These are phyloP conservation scores for Aspergillus olivimuriae DNA, from an alignment of 495 filamentous ascomycete genomes.

Conservation along the genomic window DNA sequence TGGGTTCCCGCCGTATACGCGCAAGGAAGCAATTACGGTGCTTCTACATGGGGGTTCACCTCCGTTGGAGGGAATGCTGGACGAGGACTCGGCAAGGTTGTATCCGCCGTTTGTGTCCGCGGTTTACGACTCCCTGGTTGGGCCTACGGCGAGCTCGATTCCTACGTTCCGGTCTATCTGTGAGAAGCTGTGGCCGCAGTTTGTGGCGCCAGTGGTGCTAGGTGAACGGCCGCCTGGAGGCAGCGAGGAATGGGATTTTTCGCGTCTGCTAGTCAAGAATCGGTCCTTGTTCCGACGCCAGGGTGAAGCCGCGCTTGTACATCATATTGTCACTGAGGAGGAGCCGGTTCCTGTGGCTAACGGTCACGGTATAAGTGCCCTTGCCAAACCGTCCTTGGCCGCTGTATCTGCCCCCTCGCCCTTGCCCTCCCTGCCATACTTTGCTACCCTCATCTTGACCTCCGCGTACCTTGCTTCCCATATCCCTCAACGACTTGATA, in stretches of 20 bases:
- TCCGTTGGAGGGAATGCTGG: slow-evolving; percentile 20
- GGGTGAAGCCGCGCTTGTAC: slow-evolving; percentile 65
- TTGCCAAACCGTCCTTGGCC: slow-evolving; percentile 17
- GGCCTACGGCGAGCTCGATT: slow-evolving; percentile 41
- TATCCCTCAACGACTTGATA: slow-evolving; percentile 72
- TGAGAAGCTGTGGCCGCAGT: slow-evolving; percentile 74
- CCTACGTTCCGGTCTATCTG: slow-evolving; percentile 34
- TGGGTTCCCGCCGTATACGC: slow-evolving; percentile 79
- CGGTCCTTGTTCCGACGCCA: slow-evolving; percentile 72
- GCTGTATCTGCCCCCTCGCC: slow-evolving; percentile 30
- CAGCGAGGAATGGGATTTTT: slow-evolving; percentile 66
- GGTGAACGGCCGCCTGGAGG: slow-evolving; percentile 31
- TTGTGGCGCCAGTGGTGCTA: slow-evolving; percentile 46
- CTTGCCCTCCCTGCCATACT: slow-evolving; percentile 58
- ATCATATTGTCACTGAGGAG: slow-evolving; percentile 54
- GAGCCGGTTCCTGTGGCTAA: slow-evolving; percentile 5
- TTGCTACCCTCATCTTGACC: slow-evolving; percentile 74
- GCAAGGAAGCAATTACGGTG: slow-evolving; percentile 68
- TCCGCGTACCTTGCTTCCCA: slow-evolving; percentile 89
- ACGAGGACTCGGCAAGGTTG: slow-evolving; percentile 23
- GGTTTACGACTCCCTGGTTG: slow-evolving; percentile 35
- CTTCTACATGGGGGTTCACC: slow-evolving; percentile 46
- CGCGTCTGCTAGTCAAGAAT: slow-evolving; percentile 68
- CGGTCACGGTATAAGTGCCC: too few relatives aligned
- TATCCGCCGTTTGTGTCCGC: slow-evolving; percentile 40